Evolutionary conservation across 2,329 filamentous ascomycete species (phyloP).

Genomic region (Colletotrichum graminicola): DNA sequence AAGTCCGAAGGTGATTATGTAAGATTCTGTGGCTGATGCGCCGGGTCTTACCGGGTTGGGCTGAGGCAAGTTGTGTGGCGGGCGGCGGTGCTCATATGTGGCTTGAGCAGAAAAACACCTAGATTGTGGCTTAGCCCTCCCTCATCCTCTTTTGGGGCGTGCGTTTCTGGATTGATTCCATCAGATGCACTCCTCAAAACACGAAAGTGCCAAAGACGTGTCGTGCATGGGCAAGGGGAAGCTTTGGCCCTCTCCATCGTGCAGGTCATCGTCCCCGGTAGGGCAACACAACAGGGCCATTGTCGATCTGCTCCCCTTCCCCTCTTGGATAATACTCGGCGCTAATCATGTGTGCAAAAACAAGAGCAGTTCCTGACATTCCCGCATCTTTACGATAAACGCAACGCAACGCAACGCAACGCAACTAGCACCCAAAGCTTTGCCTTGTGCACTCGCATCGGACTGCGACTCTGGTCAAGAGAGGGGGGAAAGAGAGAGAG

Average conservation of each 20-base stretch:
- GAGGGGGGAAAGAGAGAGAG: too few species aligned
- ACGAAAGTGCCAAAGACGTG: background rate
- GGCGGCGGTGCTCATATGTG: background rate
- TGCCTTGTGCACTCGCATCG: background rate
- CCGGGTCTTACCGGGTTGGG: background rate
- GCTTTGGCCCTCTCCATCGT: constrained; percentile 10
- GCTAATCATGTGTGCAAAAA: background rate
- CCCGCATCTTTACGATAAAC: background rate
- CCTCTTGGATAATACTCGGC: background rate
- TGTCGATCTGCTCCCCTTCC: background rate
- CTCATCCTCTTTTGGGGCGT: background rate
- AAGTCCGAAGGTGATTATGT: background rate
- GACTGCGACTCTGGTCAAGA: background rate
- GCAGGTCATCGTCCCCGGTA: constrained; percentile 2
- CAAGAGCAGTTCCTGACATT: background rate
- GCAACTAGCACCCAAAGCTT: too few species aligned
- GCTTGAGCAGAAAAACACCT: background rate
- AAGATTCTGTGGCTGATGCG: background rate
- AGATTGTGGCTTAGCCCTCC: constrained; percentile 7
- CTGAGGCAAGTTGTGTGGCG: background rate
- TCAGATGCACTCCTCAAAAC: constrained; percentile 11
- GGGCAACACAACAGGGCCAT: background rate
- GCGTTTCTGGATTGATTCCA: background rate
- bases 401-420: background rate
- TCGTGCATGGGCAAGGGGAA: constrained; percentile 14